Percentiles rank a stretch among this genome's conserved stretches.
phyloP scores from a whole-genome alignment of 768 basidiomycete species.

The Trametes maxima region DNA sequence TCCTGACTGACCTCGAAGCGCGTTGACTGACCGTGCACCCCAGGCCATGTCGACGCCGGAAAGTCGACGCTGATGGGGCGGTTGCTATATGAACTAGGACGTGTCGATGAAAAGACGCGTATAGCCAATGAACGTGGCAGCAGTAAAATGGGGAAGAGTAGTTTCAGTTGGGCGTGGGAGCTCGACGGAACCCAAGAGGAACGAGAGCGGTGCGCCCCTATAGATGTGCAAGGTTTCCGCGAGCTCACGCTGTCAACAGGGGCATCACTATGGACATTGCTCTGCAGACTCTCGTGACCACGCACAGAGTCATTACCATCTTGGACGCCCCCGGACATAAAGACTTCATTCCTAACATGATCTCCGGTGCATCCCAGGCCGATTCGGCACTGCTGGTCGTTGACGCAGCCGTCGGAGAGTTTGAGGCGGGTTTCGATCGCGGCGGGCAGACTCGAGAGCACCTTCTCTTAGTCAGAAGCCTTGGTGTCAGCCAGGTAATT shows the following conservation, averaged over 20 bases:
- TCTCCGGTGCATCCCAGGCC: slow-evolving; percentile 96
- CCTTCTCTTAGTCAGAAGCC: slow-evolving; percentile 84
- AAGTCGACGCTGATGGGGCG: slow-evolving; percentile 98
- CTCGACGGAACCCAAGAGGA: slow-evolving; percentile 93
- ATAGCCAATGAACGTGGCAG: slow-evolving; percentile 88
- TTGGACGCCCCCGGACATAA: slow-evolving; percentile 97
- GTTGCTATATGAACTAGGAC: slow-evolving; percentile 88
- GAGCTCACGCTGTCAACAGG: slow-evolving; percentile 43
- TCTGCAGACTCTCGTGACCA: slow-evolving; percentile 72
- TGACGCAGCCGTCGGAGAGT: slow-evolving; percentile 87
- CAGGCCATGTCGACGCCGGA: slow-evolving; percentile 98
- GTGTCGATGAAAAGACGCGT: slow-evolving; percentile 82
- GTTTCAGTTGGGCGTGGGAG: slow-evolving; percentile 98
- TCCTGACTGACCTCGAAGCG: not conserved
- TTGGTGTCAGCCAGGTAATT: slow-evolving; percentile 89
- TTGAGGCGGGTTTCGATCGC: slow-evolving; percentile 92
- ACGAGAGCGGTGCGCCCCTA: slow-evolving; percentile 71
- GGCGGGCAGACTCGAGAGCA: slow-evolving; percentile 98
- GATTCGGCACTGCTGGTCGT: slow-evolving; percentile 94
- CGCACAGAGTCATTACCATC: slow-evolving; percentile 82
- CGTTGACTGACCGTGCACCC: not conserved
- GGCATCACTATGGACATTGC: slow-evolving; percentile 99
- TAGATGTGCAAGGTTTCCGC: not conserved
- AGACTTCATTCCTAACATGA: slow-evolving; percentile 99
- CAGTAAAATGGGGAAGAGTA: slow-evolving; percentile 86